A percentile compares a stretch with the other conserved stretches of the same genome.
These are phyloP conservation scores for Cyclotella baltica DNA, from an alignment of 108 stramenopile genomes.

Conservation along the genomic window DNA sequence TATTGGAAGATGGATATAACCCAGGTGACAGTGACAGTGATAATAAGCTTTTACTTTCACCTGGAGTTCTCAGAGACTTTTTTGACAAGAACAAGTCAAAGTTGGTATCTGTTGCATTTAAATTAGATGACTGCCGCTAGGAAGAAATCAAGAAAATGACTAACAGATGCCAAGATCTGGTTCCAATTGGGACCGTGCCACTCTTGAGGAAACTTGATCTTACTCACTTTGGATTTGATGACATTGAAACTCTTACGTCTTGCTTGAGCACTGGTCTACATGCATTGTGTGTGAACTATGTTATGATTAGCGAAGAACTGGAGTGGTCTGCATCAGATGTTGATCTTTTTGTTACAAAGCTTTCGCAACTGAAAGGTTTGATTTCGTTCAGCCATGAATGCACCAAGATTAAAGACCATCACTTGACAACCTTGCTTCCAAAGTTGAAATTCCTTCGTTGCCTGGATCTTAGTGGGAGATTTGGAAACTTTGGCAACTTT, in stretches of 20 bases:
- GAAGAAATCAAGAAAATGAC: conserved; percentile 17
- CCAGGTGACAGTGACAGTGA: background rate
- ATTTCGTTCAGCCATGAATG: conserved; percentile 12
- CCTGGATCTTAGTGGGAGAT: conserved; percentile 12
- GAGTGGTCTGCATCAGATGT: conserved; percentile 1
- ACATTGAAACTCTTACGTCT: conserved; percentile 10
- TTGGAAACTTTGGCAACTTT: conserved; percentile 1
- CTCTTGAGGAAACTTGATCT: conserved; percentile 22
- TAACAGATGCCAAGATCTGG: background rate
- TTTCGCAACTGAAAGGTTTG: conserved; percentile 7
- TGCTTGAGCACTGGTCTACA: conserved; percentile 5
- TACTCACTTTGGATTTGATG: conserved; percentile 21
- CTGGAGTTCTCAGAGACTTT: conserved; percentile 7
- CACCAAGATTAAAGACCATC: background rate
- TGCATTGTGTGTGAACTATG: background rate
- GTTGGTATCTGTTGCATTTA: conserved; percentile 19
- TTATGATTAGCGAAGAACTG: background rate
- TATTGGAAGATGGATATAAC: background rate
- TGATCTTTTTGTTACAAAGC: conserved; percentile 5
- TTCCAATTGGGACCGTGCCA: conserved; percentile 9
- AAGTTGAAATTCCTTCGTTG: conserved; percentile 5
- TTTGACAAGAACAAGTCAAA: conserved; percentile 2
- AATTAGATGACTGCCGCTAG: conserved; percentile 24
- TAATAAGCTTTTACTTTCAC: conserved; percentile 9
- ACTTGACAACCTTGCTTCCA: background rate